A percentile compares a stretch with the other conserved stretches of the same genome.
phyloP scores from a whole-genome alignment of 2,329 filamentous ascomycete genomes.

The Phialophora expanda region DNA sequence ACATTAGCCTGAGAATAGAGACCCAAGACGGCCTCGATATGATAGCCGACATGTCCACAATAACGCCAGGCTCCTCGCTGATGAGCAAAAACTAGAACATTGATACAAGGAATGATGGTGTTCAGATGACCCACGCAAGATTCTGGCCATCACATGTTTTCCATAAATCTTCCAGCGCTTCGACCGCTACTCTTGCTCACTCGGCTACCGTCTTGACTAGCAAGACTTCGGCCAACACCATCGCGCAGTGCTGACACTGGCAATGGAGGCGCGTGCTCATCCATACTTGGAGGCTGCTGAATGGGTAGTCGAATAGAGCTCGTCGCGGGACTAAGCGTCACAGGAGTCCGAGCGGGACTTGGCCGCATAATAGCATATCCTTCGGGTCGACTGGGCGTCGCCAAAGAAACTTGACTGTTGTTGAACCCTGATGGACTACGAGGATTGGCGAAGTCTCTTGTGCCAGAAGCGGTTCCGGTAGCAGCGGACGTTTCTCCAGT shows the following conservation, averaged over 20 bases:
- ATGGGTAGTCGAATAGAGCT: slow-evolving; percentile 40
- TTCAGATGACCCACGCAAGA: slow-evolving; percentile 1
- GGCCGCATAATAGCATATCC: slow-evolving; percentile 49
- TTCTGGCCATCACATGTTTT: slow-evolving; percentile 38
- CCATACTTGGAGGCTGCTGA: slow-evolving; percentile 35
- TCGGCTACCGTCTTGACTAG: slow-evolving; percentile 52
- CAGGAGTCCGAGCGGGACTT: slow-evolving; percentile 51
- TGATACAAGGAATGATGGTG: background rate
- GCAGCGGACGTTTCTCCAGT: slow-evolving; percentile 13
- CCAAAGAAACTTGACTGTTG: slow-evolving; percentile 29
- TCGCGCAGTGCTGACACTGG: slow-evolving; percentile 45
- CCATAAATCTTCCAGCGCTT: slow-evolving; percentile 50
- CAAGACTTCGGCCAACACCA: slow-evolving; percentile 50
- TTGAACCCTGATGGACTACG: slow-evolving; percentile 8
- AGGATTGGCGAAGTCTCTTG: slow-evolving; percentile 32
- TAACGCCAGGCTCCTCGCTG: slow-evolving; percentile 25
- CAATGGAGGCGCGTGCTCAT: slow-evolving; percentile 39
- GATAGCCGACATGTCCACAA: background rate
- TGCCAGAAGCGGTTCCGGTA: slow-evolving; percentile 15
- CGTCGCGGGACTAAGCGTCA: slow-evolving; percentile 44
- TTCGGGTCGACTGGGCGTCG: slow-evolving; percentile 40
- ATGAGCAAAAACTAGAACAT: slow-evolving; percentile 10
- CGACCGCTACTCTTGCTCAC: slow-evolving; percentile 39
- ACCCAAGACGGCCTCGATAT: slow-evolving; percentile 4
- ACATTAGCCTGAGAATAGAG: slow-evolving; percentile 1